phyloP scores from a whole-genome alignment of 805 yeast species.

The Pichia paraexigua region DNA sequence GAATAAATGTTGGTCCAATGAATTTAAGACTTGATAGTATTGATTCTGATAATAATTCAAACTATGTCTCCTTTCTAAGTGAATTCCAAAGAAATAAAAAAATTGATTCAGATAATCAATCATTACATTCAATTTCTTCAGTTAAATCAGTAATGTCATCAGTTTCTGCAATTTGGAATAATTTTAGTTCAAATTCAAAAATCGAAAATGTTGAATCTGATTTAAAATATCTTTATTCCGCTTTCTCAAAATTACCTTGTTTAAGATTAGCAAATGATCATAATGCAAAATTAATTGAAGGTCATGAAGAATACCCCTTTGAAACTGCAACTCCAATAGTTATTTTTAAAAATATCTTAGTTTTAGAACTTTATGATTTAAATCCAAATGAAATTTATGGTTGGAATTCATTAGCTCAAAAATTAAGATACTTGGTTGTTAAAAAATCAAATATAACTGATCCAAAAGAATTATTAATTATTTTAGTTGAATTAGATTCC shows the following conservation, averaged over 20 bases:
- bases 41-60: constrained; percentile 40
- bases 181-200: constrained; percentile 31
- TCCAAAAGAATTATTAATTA: constrained; percentile 43
- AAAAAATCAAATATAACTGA: constrained; percentile 43
- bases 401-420: constrained; percentile 51
- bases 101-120: constrained; percentile 31
- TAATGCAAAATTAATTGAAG: constrained; percentile 47
- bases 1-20: constrained; percentile 51
- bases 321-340: constrained; percentile 61
- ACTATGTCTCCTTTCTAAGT: constrained; percentile 51
- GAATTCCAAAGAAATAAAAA: constrained; percentile 37
- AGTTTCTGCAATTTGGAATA: constrained; percentile 35
- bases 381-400: constrained; percentile 62
- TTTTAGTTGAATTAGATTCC: constrained; percentile 45
- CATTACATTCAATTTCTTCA: constrained; percentile 52
- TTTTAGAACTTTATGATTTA: constrained; percentile 49
- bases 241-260: constrained; percentile 61
- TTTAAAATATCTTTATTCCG: constrained; percentile 48
- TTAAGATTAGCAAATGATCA: constrained; percentile 52
- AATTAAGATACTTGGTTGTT: constrained; percentile 45
- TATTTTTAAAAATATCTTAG: constrained; percentile 54
- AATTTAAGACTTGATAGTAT: constrained; percentile 52
- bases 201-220: constrained; percentile 35
- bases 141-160: constrained; percentile 46
- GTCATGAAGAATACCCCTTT: constrained; percentile 64